Evolutionary conservation across 495 filamentous ascomycete species (phyloP).

Genomic region (Xylaria bambusicola): DNA sequence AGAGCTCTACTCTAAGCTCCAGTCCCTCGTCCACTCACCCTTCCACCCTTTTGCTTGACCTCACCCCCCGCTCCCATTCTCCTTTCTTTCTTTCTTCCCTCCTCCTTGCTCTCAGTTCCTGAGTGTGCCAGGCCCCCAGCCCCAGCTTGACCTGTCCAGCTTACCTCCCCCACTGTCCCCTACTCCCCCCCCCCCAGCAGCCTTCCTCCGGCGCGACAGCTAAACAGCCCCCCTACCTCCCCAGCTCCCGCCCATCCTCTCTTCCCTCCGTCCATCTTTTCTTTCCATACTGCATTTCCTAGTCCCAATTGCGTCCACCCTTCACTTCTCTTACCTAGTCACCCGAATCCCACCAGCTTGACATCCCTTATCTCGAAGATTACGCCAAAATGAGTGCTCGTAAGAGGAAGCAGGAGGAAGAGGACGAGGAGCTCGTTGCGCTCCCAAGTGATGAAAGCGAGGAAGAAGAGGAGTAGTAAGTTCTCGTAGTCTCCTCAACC

Average conservation of each 20-base stretch:
- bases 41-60: slow-evolving; percentile 8
- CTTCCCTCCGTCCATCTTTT: slow-evolving; percentile 28
- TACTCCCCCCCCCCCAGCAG: slow-evolving; percentile 31
- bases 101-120: slow-evolving; percentile 15
- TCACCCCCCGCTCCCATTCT: slow-evolving; percentile 6
- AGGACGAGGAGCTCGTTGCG: slow-evolving; percentile 56
- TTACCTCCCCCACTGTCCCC: slow-evolving; percentile 27
- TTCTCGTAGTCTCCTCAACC: slow-evolving; percentile 18
- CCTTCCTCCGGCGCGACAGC: slow-evolving; percentile 31
- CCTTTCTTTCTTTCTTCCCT: slow-evolving; percentile 7
- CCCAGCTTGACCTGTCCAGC: slow-evolving; percentile 14
- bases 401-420: slow-evolving; percentile 51
- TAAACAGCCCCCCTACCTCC: slow-evolving; percentile 35
- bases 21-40: slow-evolving; percentile 12
- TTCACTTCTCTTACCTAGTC: slow-evolving; percentile 22
- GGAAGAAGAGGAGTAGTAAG: slow-evolving; percentile 58
- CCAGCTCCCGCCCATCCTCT: slow-evolving; percentile 29
- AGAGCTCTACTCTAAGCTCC: slow-evolving; percentile 12
- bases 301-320: slow-evolving; percentile 22
- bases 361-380: slow-evolving; percentile 18
- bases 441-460: slow-evolving; percentile 49
- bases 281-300: slow-evolving; percentile 26
- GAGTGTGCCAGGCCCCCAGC: slow-evolving; percentile 3
- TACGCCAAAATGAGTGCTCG: slow-evolving; percentile 45
- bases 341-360: slow-evolving; percentile 28